Percentiles rank a stretch among this genome's conserved stretches.
These are phyloP conservation scores for Mycena epipterygia DNA, from an alignment of 768 basidiomycete genomes.

Conservation along the genomic window DNA sequence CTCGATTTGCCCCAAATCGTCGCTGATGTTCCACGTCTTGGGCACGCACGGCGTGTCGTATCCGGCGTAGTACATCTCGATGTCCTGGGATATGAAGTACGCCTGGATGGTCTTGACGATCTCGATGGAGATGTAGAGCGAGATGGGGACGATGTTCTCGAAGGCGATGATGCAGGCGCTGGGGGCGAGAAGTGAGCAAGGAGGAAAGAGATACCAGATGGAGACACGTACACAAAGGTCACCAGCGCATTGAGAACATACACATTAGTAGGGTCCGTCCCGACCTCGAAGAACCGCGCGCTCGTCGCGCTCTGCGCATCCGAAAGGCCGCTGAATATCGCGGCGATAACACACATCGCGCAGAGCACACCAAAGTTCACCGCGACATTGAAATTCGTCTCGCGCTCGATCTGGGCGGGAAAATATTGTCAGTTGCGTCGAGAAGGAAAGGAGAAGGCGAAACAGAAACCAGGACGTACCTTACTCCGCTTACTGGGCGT, in stretches of 20 bases:
- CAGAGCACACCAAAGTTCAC: constrained; percentile 90
- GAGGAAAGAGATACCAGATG: constrained; percentile 5
- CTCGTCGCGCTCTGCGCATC: constrained; percentile 75
- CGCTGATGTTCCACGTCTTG: constrained; percentile 99
- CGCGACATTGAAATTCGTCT: constrained; percentile 98
- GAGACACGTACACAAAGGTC: constrained; percentile 85
- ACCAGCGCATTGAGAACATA: constrained; percentile 82
- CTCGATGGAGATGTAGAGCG: constrained; percentile 97
- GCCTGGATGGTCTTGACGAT: constrained; percentile 99
- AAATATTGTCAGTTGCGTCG: neutral
- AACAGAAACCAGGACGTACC: constrained; percentile 3
- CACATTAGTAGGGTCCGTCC: constrained; percentile 72
- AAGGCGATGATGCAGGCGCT: constrained; percentile 96
- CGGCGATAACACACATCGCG: constrained; percentile 82
- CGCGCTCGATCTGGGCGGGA: constrained; percentile 89
- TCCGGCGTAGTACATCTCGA: constrained; percentile 95
- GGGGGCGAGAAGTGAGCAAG: neutral
- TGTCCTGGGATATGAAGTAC: constrained; percentile 94
- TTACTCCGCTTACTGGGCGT: constrained; percentile 98
- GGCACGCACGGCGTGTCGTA: constrained; percentile 92
- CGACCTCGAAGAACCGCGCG: constrained; percentile 77
- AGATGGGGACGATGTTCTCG: constrained; percentile 97
- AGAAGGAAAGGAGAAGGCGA: no score
- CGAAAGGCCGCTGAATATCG: constrained; percentile 81
- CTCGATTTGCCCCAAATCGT: constrained; percentile 98